A percentile compares a stretch with the other conserved stretches of the same genome.
These are phyloP conservation scores for Exophiala spinifera DNA, from an alignment of 2,329 filamentous ascomycete genomes.

Conservation along the genomic window DNA sequence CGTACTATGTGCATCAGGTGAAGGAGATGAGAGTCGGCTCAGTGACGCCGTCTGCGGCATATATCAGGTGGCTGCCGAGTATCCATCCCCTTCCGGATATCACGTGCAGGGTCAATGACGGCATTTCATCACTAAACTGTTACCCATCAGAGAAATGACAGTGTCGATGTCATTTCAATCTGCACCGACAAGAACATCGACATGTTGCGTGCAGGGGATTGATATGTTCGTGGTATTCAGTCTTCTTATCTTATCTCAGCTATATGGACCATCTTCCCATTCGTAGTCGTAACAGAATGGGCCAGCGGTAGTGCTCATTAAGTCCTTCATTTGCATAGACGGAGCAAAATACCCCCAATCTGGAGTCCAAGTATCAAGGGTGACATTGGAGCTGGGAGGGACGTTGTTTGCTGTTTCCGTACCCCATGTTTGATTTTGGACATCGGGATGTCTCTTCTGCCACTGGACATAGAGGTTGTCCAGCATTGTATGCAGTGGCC, in stretches of 20 bases:
- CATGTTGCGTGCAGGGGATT: neutral
- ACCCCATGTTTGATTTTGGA: slow-evolving; percentile 19
- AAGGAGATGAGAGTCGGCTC: too few relatives aligned
- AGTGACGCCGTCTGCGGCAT: too few relatives aligned
- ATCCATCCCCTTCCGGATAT: too few relatives aligned
- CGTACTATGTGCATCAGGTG: too few relatives aligned
- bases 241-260: neutral
- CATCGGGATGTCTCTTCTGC: slow-evolving; percentile 27
- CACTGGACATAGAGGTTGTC: slow-evolving; percentile 29
- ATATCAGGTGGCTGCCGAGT: too few relatives aligned
- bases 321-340: slow-evolving; percentile 14
- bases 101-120: too few relatives aligned
- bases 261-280: neutral
- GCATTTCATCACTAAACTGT: too few relatives aligned
- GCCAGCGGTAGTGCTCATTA: slow-evolving; percentile 28
- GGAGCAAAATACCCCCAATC: slow-evolving; percentile 26
- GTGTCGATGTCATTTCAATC: too few relatives aligned
- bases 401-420: slow-evolving; percentile 28
- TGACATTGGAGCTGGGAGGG: slow-evolving; percentile 28
- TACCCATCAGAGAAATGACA: too few relatives aligned
- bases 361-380: slow-evolving; percentile 24
- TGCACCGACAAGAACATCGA: neutral
- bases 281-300: slow-evolving; percentile 32
- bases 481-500: slow-evolving; percentile 27
- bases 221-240: neutral